phyloP scores from a whole-genome alignment of 768 basidiomycete genomes.

The Rhizopogon rudus region DNA sequence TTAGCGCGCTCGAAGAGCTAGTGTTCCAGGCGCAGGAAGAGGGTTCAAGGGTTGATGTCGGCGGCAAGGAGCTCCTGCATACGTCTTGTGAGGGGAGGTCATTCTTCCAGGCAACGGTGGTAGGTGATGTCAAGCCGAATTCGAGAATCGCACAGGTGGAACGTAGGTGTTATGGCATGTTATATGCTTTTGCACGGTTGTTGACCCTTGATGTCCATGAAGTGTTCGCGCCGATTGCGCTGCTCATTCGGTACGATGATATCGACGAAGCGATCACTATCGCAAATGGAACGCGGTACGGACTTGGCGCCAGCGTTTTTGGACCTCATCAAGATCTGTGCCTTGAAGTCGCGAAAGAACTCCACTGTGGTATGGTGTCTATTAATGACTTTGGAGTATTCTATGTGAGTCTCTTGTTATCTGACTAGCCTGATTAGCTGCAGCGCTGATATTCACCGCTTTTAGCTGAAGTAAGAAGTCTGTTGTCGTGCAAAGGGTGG shows the following conservation, averaged over 20 bases:
- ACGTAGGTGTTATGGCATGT: conserved; percentile 41
- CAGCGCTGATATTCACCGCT: conserved; percentile 11
- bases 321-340: conserved; percentile 81
- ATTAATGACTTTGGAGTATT: conserved; percentile 92
- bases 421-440: conserved; percentile 1
- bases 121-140: conserved; percentile 66
- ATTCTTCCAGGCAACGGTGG: conserved; percentile 85
- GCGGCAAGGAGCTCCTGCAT: conserved; percentile 64
- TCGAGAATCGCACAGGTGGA: conserved; percentile 82
- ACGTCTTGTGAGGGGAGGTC: conserved; percentile 64
- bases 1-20: conserved; percentile 63
- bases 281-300: conserved; percentile 85
- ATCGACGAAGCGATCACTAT: conserved; percentile 84
- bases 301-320: conserved; percentile 92
- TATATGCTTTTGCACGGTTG: background rate
- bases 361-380: conserved; percentile 97
- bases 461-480: conserved; percentile 59
- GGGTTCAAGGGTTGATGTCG: conserved; percentile 60
- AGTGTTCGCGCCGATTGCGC: conserved; percentile 94
- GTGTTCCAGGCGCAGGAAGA: conserved; percentile 60
- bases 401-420: conserved; percentile 50
- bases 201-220: conserved; percentile 8
- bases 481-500: conserved; percentile 9
- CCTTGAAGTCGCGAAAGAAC: conserved; percentile 67
- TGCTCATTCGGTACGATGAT: conserved; percentile 79